These are phyloP conservation scores for Gilbertella persicaria DNA, from an alignment of 371 early-diverging fungal species.

Conservation along the genomic window DNA sequence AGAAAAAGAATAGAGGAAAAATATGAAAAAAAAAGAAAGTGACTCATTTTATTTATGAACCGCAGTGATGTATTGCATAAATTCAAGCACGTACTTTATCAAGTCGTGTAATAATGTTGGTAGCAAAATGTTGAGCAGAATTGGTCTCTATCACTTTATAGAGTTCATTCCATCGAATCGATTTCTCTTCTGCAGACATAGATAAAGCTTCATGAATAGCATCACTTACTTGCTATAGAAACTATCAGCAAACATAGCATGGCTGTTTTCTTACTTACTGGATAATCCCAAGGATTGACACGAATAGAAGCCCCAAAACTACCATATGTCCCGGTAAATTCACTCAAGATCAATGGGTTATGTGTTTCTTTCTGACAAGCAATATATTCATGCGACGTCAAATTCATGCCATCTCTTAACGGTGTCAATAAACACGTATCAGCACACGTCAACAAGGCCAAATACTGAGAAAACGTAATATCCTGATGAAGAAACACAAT, in stretches of 20 bases:
- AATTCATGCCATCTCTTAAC: conserved; percentile 97
- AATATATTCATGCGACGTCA: conserved; percentile 95
- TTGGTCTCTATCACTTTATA: conserved; percentile 70
- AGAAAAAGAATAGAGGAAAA: conserved; percentile 8
- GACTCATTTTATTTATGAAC: conserved; percentile 1
- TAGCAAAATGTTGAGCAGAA: conserved; percentile 66
- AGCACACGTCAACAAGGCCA: conserved; percentile 88
- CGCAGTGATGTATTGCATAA: conserved; percentile 56
- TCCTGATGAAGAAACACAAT: conserved; percentile 92
- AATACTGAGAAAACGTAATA: conserved; percentile 84
- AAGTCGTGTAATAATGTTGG: conserved; percentile 7
- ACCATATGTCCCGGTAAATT: conserved; percentile 96
- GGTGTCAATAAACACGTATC: conserved; percentile 93
- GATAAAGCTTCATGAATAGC: conserved; percentile 80
- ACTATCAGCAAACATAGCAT: no score
- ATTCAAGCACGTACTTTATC: conserved; percentile 12
- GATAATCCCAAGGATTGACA: conserved; percentile 90
- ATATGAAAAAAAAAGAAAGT: conserved; percentile 5
- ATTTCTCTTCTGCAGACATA: conserved; percentile 59
- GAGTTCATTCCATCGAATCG: conserved; percentile 61
- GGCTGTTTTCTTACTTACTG: no score
- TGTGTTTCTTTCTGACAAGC: conserved; percentile 85
- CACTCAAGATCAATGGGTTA: conserved; percentile 87
- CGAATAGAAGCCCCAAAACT: conserved; percentile 86
- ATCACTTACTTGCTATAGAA: conserved; percentile 71